Base-by-base conservation (phyloP, 2,329 filamentous ascomycete genomes). In the Botrytis paeoniae region DNA sequence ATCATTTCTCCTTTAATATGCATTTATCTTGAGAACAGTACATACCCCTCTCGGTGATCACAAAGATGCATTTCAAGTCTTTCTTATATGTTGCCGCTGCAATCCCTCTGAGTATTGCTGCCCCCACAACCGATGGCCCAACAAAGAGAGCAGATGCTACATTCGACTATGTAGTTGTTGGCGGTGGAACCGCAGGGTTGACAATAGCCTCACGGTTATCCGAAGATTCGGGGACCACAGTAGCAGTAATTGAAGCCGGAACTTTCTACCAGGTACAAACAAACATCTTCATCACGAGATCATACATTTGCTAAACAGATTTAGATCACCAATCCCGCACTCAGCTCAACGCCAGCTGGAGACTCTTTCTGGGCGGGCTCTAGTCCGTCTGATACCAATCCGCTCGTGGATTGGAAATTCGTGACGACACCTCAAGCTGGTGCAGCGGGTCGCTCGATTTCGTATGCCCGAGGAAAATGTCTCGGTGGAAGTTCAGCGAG, bases 171-270 rank as follows among this genome's bases (percentile, higher is more conserved):
- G 75, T 85, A 48, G 76, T 85, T n/a, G 81, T 84, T 9, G 84
- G 84, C 10, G 84, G 84, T 6, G 84, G 84, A 7, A 85, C 84
- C 0, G 81, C 84, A 8, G 84, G 84, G 8, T 80, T 85, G 8
- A 80, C 82, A 1, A 78, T 85, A 29, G 84, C 84, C 7, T 79
- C 79, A 39, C 81, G 84, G 8, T 79, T 85, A n/a, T 66, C 93
- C 39, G 88, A 93, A 82, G 95, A 95, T 82, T 86, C 66, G 10
- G 32, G 45, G 6, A 59, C 73, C 22, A 74, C 54, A 43, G 74
- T 77, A 37, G 75, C 74, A 29, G 73, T 76, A 1, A 64, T 77
- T 12, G 74, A 77, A 66, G 75, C 74, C 8, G 76, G 74, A 1
- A 60, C 25, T 20, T 73, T 62, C 59, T 57, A 57, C 20, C 18